Conservation (phyloP, 2,329 filamentous ascomycete genomes). For the Aspergillus unguis region DNA sequence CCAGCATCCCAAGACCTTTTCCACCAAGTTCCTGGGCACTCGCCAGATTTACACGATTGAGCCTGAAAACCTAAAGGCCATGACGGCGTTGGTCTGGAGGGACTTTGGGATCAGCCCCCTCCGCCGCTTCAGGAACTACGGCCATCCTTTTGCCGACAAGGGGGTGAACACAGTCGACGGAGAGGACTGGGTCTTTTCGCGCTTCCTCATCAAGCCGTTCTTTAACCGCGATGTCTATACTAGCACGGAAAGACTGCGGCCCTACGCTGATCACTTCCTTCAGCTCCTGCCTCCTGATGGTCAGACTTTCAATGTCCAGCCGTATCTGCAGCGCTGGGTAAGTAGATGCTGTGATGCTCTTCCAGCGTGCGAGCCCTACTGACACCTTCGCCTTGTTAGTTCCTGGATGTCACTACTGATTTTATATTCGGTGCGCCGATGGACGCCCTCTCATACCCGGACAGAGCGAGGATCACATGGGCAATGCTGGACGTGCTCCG, state of each 20-base stretch:
- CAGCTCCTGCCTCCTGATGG: not conserved
- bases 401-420: conserved; percentile 17
- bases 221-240: not conserved
- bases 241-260: not conserved
- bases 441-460: conserved; percentile 7
- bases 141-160: not conserved
- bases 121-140: conserved; percentile 2
- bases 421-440: conserved; percentile 20
- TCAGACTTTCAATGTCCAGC: conserved; percentile 6
- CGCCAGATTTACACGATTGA: not conserved
- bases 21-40: not conserved
- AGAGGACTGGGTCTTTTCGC: not conserved
- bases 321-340: conserved; percentile 17
- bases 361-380: not conserved
- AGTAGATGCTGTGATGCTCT: not conserved
- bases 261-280: not conserved
- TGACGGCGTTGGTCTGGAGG: conserved; percentile 3
- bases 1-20: not conserved
- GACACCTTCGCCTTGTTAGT: not conserved
- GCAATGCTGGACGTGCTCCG: not conserved
- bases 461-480: not conserved
- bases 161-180: not conserved
- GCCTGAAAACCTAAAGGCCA: conserved; percentile 4
- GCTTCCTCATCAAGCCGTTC: not conserved
- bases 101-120: conserved; percentile 13